Evolutionary conservation across 2,329 filamentous ascomycete genomes (phyloP), one percentile per base, ranked within the genome.

Genomic region (Pseudocercospora musae): DNA sequence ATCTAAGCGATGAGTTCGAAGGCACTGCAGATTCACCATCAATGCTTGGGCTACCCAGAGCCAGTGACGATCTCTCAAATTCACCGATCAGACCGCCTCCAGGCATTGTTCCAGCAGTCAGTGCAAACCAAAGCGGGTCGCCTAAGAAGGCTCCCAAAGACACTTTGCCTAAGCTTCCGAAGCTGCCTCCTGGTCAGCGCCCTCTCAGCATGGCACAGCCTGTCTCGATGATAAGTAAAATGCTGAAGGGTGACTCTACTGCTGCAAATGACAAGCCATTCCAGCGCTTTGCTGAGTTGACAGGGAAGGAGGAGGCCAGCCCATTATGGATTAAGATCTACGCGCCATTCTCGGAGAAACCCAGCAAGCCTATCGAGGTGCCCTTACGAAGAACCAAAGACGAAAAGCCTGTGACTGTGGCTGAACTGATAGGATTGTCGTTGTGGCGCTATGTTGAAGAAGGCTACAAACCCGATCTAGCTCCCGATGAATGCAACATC

Each of bases 361-460:
- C 88, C 0, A 83, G 82, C 15, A 87, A 87, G 68, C 85, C 89
- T 0, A 85, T 88, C 52, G 89, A 93, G 71, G 86, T 94, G 3
- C 83, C 90, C 15, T 87, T 94, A 53, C 82, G 88, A 23, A 85
- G 87, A 53, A 85, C 84, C 40, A 84, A 90, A 15, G 88, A 91
- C 67, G 88, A 87, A 21, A 85, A 89, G 61, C 81, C 84, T 2
- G 89, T 91, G 18, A 89, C 87, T 0, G 90, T 95, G 13, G 86
- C 87, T 0, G 91, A 96, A 70, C 83, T 92, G n/a, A 92, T 96
- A 66, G 91, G 91, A 0, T 82, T 94, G 64, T 88, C 88, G 65
- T 77, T 96, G 11, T 93, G 89, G 82, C 83, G 89, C 65, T 95
- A 94, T 73, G 85, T 86, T 53, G 88, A 93, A 69, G 90, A 93